Evolutionary conservation across 2,329 filamentous ascomycete species (phyloP).

Genomic region (Diaporthe citriasiana): DNA sequence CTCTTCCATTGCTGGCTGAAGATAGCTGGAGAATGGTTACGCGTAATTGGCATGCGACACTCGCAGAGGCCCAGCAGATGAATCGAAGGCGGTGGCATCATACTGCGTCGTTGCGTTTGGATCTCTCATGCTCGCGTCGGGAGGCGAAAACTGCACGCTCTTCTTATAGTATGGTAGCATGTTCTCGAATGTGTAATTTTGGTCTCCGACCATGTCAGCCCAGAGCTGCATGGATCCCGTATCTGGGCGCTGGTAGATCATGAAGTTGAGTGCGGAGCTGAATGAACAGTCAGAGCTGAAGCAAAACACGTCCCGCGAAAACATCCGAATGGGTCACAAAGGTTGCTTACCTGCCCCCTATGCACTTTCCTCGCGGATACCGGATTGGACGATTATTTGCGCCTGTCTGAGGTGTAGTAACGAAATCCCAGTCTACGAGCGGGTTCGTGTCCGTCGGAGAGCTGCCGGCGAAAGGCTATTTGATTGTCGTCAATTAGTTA

Average conservation of each 20-base stretch:
- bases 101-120: background rate
- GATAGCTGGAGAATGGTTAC: slow-evolving; percentile 12
- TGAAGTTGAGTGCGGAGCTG: slow-evolving; percentile 10
- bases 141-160: slow-evolving; percentile 12
- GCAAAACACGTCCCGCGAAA: background rate
- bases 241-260: slow-evolving; percentile 16
- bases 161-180: slow-evolving; percentile 21
- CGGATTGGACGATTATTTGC: background rate
- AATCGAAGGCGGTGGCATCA: background rate
- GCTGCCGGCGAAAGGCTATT: slow-evolving; percentile 9
- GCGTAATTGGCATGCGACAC: slow-evolving; percentile 23
- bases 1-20: slow-evolving; percentile 4
- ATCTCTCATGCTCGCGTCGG: background rate
- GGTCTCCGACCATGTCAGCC: slow-evolving; percentile 16
- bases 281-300: background rate
- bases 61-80: slow-evolving; percentile 8
- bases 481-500: background rate
- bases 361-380: background rate
- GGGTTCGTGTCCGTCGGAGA: slow-evolving; percentile 5
- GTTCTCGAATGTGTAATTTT: slow-evolving; percentile 25
- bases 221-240: slow-evolving; percentile 13
- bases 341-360: slow-evolving; percentile 1
- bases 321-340: background rate
- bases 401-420: slow-evolving; percentile 27
- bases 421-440: slow-evolving; percentile 21